Base-by-base conservation (phyloP, 163 green algal genomes). In the Scenedesmus sp. region DNA sequence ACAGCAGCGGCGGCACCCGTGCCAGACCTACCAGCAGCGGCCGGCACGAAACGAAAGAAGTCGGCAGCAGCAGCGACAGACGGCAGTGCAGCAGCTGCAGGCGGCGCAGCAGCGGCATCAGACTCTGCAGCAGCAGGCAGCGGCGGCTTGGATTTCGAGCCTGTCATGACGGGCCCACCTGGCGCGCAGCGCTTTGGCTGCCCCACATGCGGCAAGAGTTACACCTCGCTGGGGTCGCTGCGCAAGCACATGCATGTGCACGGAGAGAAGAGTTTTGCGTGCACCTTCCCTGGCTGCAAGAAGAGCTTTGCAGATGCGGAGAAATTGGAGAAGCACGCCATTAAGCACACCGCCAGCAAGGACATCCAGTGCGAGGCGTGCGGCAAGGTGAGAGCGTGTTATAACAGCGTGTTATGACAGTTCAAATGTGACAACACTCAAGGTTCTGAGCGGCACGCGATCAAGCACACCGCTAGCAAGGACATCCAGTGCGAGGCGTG, bases 231-330 rank as follows among this genome's bases (percentile, higher is more conserved):
- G 7, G 91, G 87, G 4, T 90, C 87, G 16, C 82, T 94, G 62
- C 76, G 91, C 60, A 94, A 92, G 64, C 91, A 94, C 86, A 94
- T 92, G 87, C 87, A 94, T 46, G 87, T 92, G 34, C 91, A 94
- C 74, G 87, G 52, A 4, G 60, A 84, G 16, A 94, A 94, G 91
- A 73, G 62, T 12, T 93, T 93, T 83, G 16, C 77, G 26, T 93
- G 91, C 82, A 82, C 20, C 4, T 90, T 88, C 86, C 84, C 86
- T 60, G 77, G 90, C 79, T 94, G 91, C 83, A 64, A 64, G 20
- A 94, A 94, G 90, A 79, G 76, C 64, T 94, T 94, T 91, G 70
- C 90, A 18, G 91, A 94, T 77, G 90, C 67, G 23, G 79, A 54
- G 34, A 92, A 92, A 73, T 52, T 94, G 18, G 90, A 93, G 85